phyloP scores from a whole-genome alignment of 306 rosid species.

The Malus sylvestris region DNA sequence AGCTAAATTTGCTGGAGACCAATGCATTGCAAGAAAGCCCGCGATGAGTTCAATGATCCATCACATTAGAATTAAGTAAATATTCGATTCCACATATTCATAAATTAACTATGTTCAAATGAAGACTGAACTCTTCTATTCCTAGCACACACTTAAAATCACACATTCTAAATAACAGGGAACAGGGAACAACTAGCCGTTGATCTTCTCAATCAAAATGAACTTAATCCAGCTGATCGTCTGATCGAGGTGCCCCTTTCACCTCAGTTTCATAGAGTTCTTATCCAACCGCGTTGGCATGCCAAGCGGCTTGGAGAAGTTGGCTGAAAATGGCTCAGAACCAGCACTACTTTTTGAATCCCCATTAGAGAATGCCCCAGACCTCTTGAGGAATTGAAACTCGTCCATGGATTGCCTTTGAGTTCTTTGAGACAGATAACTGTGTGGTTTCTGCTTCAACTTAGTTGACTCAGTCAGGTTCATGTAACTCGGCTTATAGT shows the following conservation, averaged over 20 bases:
- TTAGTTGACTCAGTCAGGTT: conserved; percentile 78
- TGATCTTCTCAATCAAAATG: conserved; percentile 43
- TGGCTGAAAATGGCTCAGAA: conserved; percentile 54
- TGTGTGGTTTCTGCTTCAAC: conserved; percentile 47
- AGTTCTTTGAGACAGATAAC: conserved; percentile 41
- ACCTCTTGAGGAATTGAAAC: conserved; percentile 68
- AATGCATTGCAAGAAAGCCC: too few relatives aligned
- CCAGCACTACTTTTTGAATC: conserved; percentile 76
- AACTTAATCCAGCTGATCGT: conserved; percentile 7
- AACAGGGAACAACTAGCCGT: conserved; percentile 61
- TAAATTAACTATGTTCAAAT: conserved; percentile 23
- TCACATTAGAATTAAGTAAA: background rate
- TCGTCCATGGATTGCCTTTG: conserved; percentile 96
- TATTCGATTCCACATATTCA: background rate
- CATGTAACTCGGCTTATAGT: conserved; percentile 71
- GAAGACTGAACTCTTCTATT: background rate
- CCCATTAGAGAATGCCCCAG: conserved; percentile 49
- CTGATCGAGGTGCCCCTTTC: conserved; percentile 9
- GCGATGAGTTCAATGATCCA: background rate
- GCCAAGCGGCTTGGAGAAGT: conserved; percentile 57
- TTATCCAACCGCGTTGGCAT: conserved; percentile 43
- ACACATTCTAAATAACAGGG: conserved; percentile 17
- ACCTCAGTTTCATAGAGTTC: conserved; percentile 37
- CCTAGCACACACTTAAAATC: conserved; percentile 8
- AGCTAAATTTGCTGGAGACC: background rate